Evolutionary conservation across 352 stramenopile genomes (phyloP).

Genomic region (Pythium rhizo-oryzae): DNA sequence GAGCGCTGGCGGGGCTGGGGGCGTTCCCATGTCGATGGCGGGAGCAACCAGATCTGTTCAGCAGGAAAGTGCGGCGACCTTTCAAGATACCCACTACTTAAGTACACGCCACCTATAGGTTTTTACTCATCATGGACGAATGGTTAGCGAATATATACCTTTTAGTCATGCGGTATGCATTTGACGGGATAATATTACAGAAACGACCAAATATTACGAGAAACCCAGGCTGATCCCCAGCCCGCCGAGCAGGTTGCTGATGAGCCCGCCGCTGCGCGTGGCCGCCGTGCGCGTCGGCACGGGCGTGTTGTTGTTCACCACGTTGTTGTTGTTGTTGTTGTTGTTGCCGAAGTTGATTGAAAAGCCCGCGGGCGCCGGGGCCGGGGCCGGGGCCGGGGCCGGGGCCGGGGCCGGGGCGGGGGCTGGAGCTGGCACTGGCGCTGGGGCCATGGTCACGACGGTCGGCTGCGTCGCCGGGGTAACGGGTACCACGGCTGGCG

Average conservation of each 20-base stretch:
- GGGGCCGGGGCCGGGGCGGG: too few species aligned
- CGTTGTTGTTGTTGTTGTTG: neutral
- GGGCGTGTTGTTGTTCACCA: constrained; percentile 2
- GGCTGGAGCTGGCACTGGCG: neutral
- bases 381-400: too few species aligned
- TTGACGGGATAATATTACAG: too few species aligned
- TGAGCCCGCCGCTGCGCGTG: neutral
- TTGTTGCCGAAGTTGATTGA: constrained; percentile 2
- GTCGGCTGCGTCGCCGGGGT: neutral
- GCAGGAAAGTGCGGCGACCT: neutral
- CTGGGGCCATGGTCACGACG: neutral
- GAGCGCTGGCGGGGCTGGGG: neutral
- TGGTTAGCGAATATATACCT: too few species aligned
- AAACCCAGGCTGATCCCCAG: constrained; percentile 11
- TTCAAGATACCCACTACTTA: neutral
- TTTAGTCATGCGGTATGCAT: too few species aligned
- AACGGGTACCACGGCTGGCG: neutral
- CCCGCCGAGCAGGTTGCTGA: constrained; percentile 7
- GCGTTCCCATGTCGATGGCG: neutral
- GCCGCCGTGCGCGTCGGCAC: neutral
- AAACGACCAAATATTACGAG: neutral
- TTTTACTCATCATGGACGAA: too few species aligned
- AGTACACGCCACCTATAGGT: too few species aligned
- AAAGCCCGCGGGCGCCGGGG: neutral
- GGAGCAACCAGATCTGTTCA: neutral